Evolutionary conservation across 2,329 filamentous ascomycete species (phyloP), one percentile per base, ranked within the genome.

Genomic region (Dactylella cylindrospora): DNA sequence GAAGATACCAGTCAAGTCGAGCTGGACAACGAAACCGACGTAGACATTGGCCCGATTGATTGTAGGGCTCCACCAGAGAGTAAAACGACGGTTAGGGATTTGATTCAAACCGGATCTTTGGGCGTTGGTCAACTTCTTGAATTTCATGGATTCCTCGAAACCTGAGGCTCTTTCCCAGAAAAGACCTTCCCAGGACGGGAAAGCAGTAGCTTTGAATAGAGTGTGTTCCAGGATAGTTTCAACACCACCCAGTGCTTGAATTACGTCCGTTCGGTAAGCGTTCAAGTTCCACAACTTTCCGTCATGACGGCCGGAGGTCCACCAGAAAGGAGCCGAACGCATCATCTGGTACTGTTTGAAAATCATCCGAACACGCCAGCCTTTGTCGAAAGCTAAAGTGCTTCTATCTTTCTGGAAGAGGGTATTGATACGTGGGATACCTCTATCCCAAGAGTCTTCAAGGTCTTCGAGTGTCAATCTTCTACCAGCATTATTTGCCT

Each of bases 241-340:
- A 5, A 98, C 93, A 84, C 90, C 90, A 71, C 91, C 91, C 40
- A 96, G 76, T 0, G 91, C 90, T 72, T 97, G 93, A 57, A 98
- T 98, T 7, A 96, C 90, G 76, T 98, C 93, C 5, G 93, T 96
- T 65, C 93, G 80, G 74, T 97, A 96, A 1, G 89, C 88, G 67
- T 97, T 97, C 49, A 98, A 74, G 66, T 96, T 96, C 93, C 93
- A 98, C 3, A 98, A 74, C 71, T 97, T 97, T 71, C 93, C 93
- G 70, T 98, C 93, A 70, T 98, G 94, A 31, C 93, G 80, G 73
- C 97, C 91, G 70, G 88, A 95, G 3, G 93, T 98, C 93, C 93
- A 98, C 90, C 90, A 96, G 79, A 97, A 97, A 0, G 93, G 93
- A 72, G 97, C 96, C 75, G 86, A 94, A 82, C 95, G 96, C 91